Conservation (phyloP, 2,329 filamentous ascomycete species). For the Alternaria metachromatica region DNA sequence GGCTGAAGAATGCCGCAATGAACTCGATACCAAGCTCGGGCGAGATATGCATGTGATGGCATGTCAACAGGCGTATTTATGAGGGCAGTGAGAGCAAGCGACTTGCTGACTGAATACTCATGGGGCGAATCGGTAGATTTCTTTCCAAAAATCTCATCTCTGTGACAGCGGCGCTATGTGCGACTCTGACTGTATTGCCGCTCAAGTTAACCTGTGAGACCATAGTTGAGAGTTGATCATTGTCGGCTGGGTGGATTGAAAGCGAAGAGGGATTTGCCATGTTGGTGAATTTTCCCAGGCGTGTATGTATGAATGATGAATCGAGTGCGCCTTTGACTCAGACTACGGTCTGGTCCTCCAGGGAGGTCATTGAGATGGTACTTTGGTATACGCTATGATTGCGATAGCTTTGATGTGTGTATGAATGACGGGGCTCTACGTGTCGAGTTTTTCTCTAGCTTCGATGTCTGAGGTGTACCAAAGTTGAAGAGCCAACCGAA, state of each 20-base stretch:
- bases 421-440: background rate
- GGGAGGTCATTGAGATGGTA: no score
- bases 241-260: background rate
- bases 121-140: background rate
- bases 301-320: background rate
- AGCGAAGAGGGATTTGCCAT: background rate
- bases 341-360: no score
- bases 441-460: background rate
- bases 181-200: background rate
- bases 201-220: background rate
- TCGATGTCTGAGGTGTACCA: background rate
- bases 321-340: no score
- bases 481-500: background rate
- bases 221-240: background rate
- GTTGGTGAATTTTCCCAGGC: background rate
- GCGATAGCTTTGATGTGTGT: no score
- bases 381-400: no score
- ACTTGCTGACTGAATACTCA: background rate
- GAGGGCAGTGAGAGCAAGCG: background rate
- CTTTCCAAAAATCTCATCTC: background rate
- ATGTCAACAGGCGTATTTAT: background rate
- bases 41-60: background rate
- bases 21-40: background rate
- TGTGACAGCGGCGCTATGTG: background rate
- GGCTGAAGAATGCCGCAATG: background rate